Evolutionary conservation across 805 yeast genomes (phyloP), one percentile per base, ranked within the genome.

Genomic region (Yamadazyma akitaensis): DNA sequence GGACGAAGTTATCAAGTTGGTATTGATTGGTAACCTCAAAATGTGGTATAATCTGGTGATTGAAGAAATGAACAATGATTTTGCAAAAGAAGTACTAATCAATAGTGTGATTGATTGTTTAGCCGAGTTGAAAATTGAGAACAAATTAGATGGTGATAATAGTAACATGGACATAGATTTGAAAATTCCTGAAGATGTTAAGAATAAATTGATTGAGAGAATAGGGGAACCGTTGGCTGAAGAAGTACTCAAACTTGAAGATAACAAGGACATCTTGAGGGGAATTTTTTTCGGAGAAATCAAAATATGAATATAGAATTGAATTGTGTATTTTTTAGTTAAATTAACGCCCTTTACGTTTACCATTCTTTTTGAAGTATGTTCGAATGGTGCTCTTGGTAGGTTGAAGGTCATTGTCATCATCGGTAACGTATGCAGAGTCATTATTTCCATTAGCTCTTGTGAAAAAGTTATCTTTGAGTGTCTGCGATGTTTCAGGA

Each of bases 1-100:
- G 3, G 72, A 83, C 5, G 98, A 94, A 65, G 95, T 94, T 9
- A 79, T 92, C 32, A 78, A 96, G 54, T 83, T 92, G 37, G 79
- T 88, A 1, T 75, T 94, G 45, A 71, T 92, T 33, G 97, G 97
- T 0, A 94, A 94, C 63, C 66, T 92, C 50, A 78, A 82, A 53
- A 80, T 83, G 47, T 94, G 99, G 99, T 72, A 81, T 13, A 72
- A 70, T 41, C 75, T 79, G 49, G 84, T 85, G 1, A 67, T 84
- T 38, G 75, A 64, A 37, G 67, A 61, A 21, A 64, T 73, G 21
- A 67, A 67, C 16, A 70, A 72, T 25, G 69, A 61, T 2, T 57
- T 51, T 31, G 88, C 84, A 49, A 72, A 70, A 40, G 63, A 67
- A 10, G 62, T 76, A 14, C 68, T 86, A 44, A 62, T 77, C 1